Conservation (phyloP, 805 yeast species). For the Candida jianshihensis region DNA sequence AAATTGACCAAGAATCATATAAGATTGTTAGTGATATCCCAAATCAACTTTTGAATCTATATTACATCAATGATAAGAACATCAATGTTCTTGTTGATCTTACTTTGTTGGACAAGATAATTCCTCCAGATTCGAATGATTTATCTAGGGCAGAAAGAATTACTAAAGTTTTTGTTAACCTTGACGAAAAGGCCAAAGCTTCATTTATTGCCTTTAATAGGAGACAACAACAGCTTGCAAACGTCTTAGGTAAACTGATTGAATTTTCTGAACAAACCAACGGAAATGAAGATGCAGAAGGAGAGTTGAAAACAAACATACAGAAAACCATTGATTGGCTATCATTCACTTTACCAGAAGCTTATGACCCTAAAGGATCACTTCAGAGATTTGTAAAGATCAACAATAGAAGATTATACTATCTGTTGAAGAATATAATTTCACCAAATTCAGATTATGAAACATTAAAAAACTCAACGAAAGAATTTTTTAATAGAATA, state of each 20-base stretch:
- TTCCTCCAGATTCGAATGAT: conserved; percentile 47
- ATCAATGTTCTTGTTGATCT: conserved; percentile 63
- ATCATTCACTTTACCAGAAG: conserved; percentile 47
- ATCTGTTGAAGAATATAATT: conserved; percentile 47
- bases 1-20: conserved; percentile 18
- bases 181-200: conserved; percentile 51
- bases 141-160: conserved; percentile 46
- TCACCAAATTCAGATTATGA: conserved; percentile 52
- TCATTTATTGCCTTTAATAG: conserved; percentile 64
- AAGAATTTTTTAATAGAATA: conserved; percentile 53
- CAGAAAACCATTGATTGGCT: conserved; percentile 60
- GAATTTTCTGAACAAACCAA: conserved; percentile 41
- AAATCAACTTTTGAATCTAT: conserved; percentile 50
- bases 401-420: conserved; percentile 52
- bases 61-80: conserved; percentile 65
- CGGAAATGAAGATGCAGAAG: conserved; percentile 23
- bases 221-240: conserved; percentile 57
- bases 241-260: conserved; percentile 43
- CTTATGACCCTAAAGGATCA: conserved; percentile 39
- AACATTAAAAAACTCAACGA: conserved; percentile 53
- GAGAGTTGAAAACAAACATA: conserved; percentile 28
- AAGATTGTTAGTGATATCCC: conserved; percentile 45
- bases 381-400: conserved; percentile 45
- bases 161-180: conserved; percentile 36
- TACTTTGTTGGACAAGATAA: conserved; percentile 48